Percentiles rank a stretch among this genome's conserved stretches.
Evolutionary conservation across 257 asterid species (phyloP).

Genomic region (Thymus quinquecostatus): DNA sequence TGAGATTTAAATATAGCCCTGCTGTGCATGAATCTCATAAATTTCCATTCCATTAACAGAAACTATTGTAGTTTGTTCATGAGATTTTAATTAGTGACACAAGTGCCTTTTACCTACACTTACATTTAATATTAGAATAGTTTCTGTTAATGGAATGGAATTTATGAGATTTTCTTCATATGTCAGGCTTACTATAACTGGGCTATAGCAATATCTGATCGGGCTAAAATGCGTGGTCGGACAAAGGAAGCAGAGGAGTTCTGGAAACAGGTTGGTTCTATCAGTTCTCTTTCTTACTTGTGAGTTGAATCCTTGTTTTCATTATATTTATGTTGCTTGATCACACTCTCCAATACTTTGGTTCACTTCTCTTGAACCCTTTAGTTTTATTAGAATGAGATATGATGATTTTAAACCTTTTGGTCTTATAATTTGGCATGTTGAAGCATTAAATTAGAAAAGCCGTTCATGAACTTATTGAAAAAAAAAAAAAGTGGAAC

Average conservation of each 20-base stretch:
- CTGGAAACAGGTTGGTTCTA: conserved; percentile 80
- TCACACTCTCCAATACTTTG: conserved; percentile 25
- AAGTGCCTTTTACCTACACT: neutral
- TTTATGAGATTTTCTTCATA: conserved; percentile 8
- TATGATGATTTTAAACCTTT: conserved; percentile 10
- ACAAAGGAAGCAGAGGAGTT: conserved; percentile 99
- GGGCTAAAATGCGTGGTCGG: conserved; percentile 99
- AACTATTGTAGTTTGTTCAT: neutral
- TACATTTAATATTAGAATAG: neutral
- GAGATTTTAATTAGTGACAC: conserved; percentile 6
- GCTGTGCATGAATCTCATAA: no score
- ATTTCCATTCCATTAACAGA: no score
- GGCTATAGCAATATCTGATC: conserved; percentile 99
- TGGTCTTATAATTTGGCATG: conserved; percentile 14
- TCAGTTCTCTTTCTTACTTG: conserved; percentile 1
- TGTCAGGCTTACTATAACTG: conserved; percentile 93
- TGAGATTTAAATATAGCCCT: no score
- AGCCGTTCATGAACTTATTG: conserved; percentile 12
- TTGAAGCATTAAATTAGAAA: conserved; percentile 18
- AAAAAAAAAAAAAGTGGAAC: conserved; percentile 6
- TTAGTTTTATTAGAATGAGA: neutral
- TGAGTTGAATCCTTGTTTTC: conserved; percentile 19
- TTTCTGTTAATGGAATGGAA: conserved; percentile 23
- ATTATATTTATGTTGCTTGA: conserved; percentile 12
- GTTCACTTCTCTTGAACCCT: conserved; percentile 8